Evolutionary conservation across 2,329 filamentous ascomycete species (phyloP).

Genomic region (Pseudohalonectria lignicola): DNA sequence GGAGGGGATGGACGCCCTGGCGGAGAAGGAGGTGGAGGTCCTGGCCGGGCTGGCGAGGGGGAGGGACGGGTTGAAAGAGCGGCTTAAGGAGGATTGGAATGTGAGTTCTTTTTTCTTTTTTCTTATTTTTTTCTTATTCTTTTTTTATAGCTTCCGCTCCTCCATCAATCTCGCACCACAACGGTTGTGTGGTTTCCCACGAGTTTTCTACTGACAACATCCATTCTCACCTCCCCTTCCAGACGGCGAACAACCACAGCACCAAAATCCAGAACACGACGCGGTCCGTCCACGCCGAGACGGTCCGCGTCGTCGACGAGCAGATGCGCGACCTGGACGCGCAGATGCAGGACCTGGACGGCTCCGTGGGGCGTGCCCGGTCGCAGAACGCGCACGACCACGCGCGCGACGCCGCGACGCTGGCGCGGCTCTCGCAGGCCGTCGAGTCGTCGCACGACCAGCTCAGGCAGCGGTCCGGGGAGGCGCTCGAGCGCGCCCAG

Average conservation of each 20-base stretch:
- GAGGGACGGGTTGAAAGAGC: conserved; percentile 66
- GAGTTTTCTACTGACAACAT: neutral
- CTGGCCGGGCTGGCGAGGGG: conserved; percentile 62
- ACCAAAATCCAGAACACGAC: conserved; percentile 75
- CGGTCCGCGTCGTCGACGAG: conserved; percentile 76
- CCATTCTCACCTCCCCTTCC: too few species aligned
- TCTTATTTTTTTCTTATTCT: conserved; percentile 16
- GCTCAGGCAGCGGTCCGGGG: conserved; percentile 59
- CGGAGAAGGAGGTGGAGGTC: conserved; percentile 54
- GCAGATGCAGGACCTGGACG: conserved; percentile 86
- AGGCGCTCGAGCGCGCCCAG: conserved; percentile 56
- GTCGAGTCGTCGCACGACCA: conserved; percentile 64
- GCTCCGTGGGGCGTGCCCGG: conserved; percentile 75
- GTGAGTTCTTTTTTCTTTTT: conserved; percentile 36
- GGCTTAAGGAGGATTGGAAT: conserved; percentile 78
- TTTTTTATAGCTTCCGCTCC: neutral
- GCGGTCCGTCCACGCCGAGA: conserved; percentile 81
- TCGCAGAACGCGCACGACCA: conserved; percentile 73
- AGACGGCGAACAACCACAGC: conserved; percentile 68
- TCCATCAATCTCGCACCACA: neutral
- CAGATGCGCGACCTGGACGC: conserved; percentile 78
- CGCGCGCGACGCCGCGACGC: conserved; percentile 52
- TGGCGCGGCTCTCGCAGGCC: conserved; percentile 53
- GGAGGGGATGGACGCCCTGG: conserved; percentile 65
- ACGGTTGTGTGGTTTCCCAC: neutral